Evolutionary conservation across 1,284 basidiomycete species (phyloP), one percentile per base, ranked within the genome.

Genomic region (Rhodotorula mucilaginosa): DNA sequence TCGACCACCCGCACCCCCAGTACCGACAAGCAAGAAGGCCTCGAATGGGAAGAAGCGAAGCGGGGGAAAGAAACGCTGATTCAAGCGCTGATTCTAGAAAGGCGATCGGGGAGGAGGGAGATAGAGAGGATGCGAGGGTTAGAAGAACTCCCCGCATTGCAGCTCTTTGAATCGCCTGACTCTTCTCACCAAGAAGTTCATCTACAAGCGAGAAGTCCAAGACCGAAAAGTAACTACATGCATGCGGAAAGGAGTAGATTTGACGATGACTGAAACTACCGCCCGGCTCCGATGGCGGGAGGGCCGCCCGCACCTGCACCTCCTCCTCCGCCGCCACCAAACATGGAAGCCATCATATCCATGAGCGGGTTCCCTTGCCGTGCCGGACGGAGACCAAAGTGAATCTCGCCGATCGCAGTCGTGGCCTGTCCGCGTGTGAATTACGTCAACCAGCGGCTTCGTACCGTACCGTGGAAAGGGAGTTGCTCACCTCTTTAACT

Each of bases 371-470:
- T 92, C n/a, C 84, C 87, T 72, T 88, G 88, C 56, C 88, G 85
- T 34, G 90, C 89, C 48, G 87, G 88, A 13, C 90, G 88, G 65
- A 94, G 88, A 16, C 88, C 88, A 82, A 94, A 94, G 81, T 91
- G 93, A 39, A 82, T 79, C 21, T 80, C 78, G 15, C 82, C 82
- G 67, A 95, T 82, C 29, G 86, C 86, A 18, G 86, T 86, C 58
- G 93, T 83, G 64, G 89, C 84, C 79, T 84, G 80, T 39, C 7
- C 49, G 7, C 18, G 23, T 51, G 49, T 34, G 34, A 34, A 34
- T 34, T 34, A 34, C 34, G 34, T 34, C 34, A 34, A 34, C 34
- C 34, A 34, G 34, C 34, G 34, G 34, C 34, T 34, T 34, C 34
- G 34, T 34, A 34, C 34, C 34, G 34, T 34, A 7, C 34, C 34